Evolutionary conservation across 805 yeast species (phyloP).

Genomic region (Danielia oregonensis): DNA sequence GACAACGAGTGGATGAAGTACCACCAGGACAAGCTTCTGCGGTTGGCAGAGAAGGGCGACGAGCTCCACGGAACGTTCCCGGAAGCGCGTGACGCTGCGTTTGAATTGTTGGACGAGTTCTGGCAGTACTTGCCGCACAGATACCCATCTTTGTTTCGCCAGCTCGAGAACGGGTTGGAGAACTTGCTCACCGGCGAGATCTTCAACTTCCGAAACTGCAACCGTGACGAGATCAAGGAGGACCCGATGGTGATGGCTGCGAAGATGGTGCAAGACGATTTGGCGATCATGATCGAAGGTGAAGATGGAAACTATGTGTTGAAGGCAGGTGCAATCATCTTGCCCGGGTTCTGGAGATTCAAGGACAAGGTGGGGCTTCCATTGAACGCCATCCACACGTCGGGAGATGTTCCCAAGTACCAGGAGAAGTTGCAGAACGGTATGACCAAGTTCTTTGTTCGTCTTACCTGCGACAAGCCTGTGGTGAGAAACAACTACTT

Average conservation of each 20-base stretch:
- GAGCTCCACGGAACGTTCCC: conserved; percentile 50
- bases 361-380: conserved; percentile 57
- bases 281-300: conserved; percentile 63
- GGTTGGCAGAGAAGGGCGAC: conserved; percentile 44
- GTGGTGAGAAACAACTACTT: conserved; percentile 68
- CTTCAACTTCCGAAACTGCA: conserved; percentile 27
- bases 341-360: conserved; percentile 71
- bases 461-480: conserved; percentile 56
- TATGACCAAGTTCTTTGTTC: conserved; percentile 62
- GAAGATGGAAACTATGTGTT: conserved; percentile 54
- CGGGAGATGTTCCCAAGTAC: conserved; percentile 68
- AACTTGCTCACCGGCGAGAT: conserved; percentile 53
- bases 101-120: conserved; percentile 53
- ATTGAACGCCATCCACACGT: conserved; percentile 54
- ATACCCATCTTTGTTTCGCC: conserved; percentile 52
- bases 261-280: conserved; percentile 59
- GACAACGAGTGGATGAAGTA: conserved; percentile 62
- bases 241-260: conserved; percentile 62
- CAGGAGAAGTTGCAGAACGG: conserved; percentile 54
- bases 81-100: conserved; percentile 50
- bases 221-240: conserved; percentile 17
- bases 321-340: conserved; percentile 58
- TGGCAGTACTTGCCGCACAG: conserved; percentile 50
- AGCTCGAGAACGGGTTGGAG: conserved; percentile 44
- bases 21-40: conserved; percentile 48